Percentiles rank a stretch among this genome's conserved stretches.
These are phyloP conservation scores for Lolium multiflorum DNA, from an alignment of 176 grass and related monocot genomes.

Conservation along the genomic window DNA sequence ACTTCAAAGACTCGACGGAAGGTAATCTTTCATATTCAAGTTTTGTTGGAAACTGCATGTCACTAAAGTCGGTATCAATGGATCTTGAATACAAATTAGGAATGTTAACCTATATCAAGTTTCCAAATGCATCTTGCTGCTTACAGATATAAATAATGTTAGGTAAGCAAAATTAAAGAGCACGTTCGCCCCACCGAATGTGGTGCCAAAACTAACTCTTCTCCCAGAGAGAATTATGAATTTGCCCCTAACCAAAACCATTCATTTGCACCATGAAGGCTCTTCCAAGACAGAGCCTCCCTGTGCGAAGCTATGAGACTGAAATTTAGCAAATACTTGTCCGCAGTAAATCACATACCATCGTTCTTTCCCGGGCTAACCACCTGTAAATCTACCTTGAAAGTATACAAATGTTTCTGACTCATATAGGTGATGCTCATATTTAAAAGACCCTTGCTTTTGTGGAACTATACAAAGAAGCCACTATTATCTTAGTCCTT, in stretches of 20 bases:
- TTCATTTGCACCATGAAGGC: no score
- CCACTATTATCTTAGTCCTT: neutral
- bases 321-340: neutral
- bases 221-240: no score
- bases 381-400: neutral
- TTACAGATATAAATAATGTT: neutral
- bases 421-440: neutral
- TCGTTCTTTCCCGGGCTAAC: neutral
- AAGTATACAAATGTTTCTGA: neutral
- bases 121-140: neutral
- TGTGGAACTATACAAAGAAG: slow-evolving; percentile 1
- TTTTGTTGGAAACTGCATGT: neutral
- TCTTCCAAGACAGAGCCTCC: no score
- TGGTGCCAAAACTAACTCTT: neutral
- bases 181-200: neutral
- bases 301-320: neutral
- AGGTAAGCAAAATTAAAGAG: neutral
- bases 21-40: slow-evolving; percentile 52
- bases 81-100: slow-evolving; percentile 32
- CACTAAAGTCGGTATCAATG: slow-evolving; percentile 26
- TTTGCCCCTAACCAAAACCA: no score
- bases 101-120: slow-evolving; percentile 33
- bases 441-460: neutral
- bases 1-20: slow-evolving; percentile 61
- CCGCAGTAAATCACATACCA: neutral